These are phyloP conservation scores for Neofusicoccum sp. DNA, from an alignment of 2,329 filamentous ascomycete genomes.

Conservation along the genomic window DNA sequence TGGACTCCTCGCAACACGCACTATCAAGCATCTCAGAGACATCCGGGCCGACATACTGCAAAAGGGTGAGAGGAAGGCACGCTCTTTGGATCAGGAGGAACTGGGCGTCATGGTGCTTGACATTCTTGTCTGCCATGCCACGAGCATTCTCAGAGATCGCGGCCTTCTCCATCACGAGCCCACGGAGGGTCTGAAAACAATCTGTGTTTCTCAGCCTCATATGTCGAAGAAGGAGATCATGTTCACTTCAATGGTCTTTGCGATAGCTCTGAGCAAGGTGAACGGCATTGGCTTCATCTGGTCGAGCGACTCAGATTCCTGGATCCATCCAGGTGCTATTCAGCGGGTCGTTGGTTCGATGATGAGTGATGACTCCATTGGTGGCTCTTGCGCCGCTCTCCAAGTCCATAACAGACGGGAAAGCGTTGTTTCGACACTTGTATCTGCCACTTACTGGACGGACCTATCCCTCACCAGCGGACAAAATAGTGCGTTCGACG, in stretches of 20 bases:
- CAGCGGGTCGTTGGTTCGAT: slow-evolving; percentile 30
- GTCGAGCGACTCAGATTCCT: slow-evolving; percentile 39
- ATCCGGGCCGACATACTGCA: neutral
- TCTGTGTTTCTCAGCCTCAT: slow-evolving; percentile 39
- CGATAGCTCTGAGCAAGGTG: slow-evolving; percentile 33
- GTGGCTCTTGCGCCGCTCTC: slow-evolving; percentile 35
- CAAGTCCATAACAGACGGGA: slow-evolving; percentile 36
- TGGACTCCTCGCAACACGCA: no score
- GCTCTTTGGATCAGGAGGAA: slow-evolving; percentile 14
- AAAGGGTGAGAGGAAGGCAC: neutral
- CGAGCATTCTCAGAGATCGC: neutral
- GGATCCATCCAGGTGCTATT: slow-evolving; percentile 30
- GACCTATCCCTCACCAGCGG: slow-evolving; percentile 37
- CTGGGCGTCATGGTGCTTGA: slow-evolving; percentile 24
- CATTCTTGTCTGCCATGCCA: slow-evolving; percentile 22
- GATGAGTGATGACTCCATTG: slow-evolving; percentile 32
- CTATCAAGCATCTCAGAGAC: no score
- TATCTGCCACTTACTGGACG: slow-evolving; percentile 35
- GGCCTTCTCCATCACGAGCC: neutral
- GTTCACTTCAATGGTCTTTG: slow-evolving; percentile 39
- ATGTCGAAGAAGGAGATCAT: slow-evolving; percentile 42
- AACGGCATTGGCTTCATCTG: slow-evolving; percentile 37
- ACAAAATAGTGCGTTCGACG: slow-evolving; percentile 29
- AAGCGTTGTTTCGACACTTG: slow-evolving; percentile 31
- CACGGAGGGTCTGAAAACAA: slow-evolving; percentile 20